Base-by-base conservation (phyloP, 2,329 filamentous ascomycete genomes). In the Aurifilum marmelostoma region DNA sequence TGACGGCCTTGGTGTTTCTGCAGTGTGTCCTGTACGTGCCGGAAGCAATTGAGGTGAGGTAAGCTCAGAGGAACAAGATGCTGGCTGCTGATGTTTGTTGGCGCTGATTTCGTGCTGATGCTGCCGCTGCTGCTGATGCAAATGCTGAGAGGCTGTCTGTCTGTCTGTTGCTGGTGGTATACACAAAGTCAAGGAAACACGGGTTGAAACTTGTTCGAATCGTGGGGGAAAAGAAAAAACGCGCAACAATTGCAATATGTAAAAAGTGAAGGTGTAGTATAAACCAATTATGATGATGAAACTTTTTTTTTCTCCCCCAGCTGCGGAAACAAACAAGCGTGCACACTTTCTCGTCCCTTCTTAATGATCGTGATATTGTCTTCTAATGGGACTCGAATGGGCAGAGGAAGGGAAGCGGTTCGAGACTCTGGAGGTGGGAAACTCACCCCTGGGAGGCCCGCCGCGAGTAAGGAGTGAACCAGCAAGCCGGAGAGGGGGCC, bases 101-200 rank as follows among this genome's bases (percentile, higher is more conserved):
- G 8, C 32, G 24, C 52, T 56, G 50, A 47, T 50, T 9, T 24
- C 2, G 4, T 59, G 54, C 14, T 21, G 27, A 21, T 27, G 21
- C n/a, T 32, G n/a, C n/a, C n/a, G n/a, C n/a, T 34, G 54, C 54
- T 59, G 54, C 54, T 32, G 54, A 29, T 58, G 27, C 54, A 43
- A 43, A 43, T 21, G 41, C 39, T 2, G 39, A 16, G 52, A 5
- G 24, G 52, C 2, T n/a, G n/a, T n/a, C n/a, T n/a, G n/a, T n/a
- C n/a, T n/a, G n/a, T n/a, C n/a, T n/a, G 52, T 16, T 56, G 24
- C 34, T 41, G 39, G 11, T 41, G 12, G 12, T 47, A n/a, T n/a
- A 47, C 43, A 34, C 34, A 34, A 32, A 56, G 52, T 56, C 52
- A 56, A 56, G 52, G 32, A 56, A 32, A 32, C 16, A 27, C 27